Evolutionary conservation across 768 basidiomycete species (phyloP), one percentile per base, ranked within the genome.

Genomic region (Phylloporus sp.): DNA sequence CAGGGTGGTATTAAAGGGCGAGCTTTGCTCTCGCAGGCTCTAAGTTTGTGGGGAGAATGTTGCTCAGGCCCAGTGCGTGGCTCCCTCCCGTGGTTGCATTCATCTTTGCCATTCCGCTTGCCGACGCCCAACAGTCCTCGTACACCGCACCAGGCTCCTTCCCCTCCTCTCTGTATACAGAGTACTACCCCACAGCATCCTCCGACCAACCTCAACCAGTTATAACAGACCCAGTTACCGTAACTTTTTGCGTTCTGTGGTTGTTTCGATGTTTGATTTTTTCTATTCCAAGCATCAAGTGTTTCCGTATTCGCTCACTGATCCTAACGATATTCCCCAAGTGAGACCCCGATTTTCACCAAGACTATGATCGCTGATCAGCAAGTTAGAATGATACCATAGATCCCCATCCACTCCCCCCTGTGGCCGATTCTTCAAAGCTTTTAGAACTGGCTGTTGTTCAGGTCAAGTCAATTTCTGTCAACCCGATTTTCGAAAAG

Each of bases 181-280:
- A 73, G 46, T 90, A 88, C 65, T 87, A 82, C 56, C 86, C 88
- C 28, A 88, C 85, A 1, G 83, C 80, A 28, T 88, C 88, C 2
- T 78, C 79, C 11, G 80, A 76, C 1, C 88, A 90, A 62, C 81
- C 81, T 4, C 88, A 90, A 67, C 88, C 87, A n/a, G 76, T 88
- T 52, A 77, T 90, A 32, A 80, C 85, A 13, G 87, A 90, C 62
- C 83, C 85, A 10, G 78, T 88, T 28, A 76, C 77, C 24, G 87
- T 86, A 28, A 38, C n/a, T 2, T 24, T 6, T 9, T 31, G 6
- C 45, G 7, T 44, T 7, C 18, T n/a, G 28, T 10, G 27, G 16
- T 46, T 50, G 54, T 61, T n/a, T 18, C 36, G 0, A 12, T 6
- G 8, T 22, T 20, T 27, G 51, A 18, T 57, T 38, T 20, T 18